Evolutionary conservation across 352 stramenopile genomes (phyloP), one percentile per base, ranked within the genome.

Genomic region (Globisporangium paddicum): DNA sequence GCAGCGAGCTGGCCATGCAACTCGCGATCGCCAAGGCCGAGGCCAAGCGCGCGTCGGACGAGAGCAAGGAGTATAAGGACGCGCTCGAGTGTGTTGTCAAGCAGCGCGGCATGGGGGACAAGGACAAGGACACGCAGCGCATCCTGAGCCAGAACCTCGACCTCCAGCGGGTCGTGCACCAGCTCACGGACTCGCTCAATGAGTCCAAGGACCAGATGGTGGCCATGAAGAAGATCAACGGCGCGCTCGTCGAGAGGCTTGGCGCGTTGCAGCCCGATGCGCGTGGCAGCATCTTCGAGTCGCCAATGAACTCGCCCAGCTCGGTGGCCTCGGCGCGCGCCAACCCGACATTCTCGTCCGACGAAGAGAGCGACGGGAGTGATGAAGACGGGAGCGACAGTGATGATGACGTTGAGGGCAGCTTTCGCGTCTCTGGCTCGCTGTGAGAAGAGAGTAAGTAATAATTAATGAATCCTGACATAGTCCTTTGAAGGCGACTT

Each of bases 151-250:
- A 92, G 47, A 90, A 92, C 37, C 25, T 77, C 1, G 79, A 89
- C 49, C 60, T 94, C 5, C 78, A 90, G 62, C 75, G 79, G 5
- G 76, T 83, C 18, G 71, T 94, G n/a, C 71, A 90, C 30, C 73
- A 92, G 60, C 64, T 92, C 11, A 87, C 79, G 3, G 80, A 92
- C 60, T 82, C 78, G 11, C 62, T 94, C 16, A 79, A 78, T 42
- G 82, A 90, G 37, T 72, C 75, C 0, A 74, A 72, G n/a, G 80
- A 90, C 56, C 84, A 94, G 62, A 62, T 90, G 41, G 61, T 66
- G n/a, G 79, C 79, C 3, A 74, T 86, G 25, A 89, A 87, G 69
- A 79, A 79, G 53, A 88, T 92, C 56, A 94, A 94, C 57, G 71
- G 66, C 34, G 77, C 83, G 25, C 66, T 94, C n/a, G 71, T 86